These are phyloP conservation scores for Acidomyces sp. DNA, from an alignment of 495 filamentous ascomycete species.

Conservation along the genomic window DNA sequence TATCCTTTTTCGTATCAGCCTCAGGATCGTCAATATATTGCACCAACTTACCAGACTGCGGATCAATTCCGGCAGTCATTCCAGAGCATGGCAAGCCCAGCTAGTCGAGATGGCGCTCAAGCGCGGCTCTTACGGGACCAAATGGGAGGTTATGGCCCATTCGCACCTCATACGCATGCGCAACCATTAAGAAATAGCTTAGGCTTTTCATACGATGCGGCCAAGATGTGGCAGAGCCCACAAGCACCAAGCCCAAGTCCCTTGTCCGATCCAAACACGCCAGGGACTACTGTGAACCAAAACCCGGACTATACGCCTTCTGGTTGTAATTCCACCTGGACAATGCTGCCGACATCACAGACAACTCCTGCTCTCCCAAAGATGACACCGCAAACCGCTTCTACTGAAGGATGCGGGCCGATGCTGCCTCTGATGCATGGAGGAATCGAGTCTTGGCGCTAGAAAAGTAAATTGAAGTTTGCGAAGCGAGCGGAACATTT, in stretches of 20 bases:
- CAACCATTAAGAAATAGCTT: neutral
- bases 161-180: slow-evolving; percentile 4
- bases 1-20: neutral
- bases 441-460: slow-evolving; percentile 9
- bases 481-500: too few relatives aligned
- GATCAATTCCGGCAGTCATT: slow-evolving; percentile 7
- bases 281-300: neutral
- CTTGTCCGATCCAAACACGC: slow-evolving; percentile 13
- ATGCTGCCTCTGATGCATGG: slow-evolving; percentile 11
- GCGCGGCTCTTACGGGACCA: slow-evolving; percentile 15
- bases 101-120: slow-evolving; percentile 13
- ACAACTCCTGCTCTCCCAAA: neutral
- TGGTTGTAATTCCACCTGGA: neutral
- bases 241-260: slow-evolving; percentile 18
- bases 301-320: slow-evolving; percentile 1
- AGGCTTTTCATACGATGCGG: slow-evolving; percentile 8
- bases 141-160: slow-evolving; percentile 1
- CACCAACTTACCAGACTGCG: slow-evolving; percentile 15
- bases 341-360: neutral
- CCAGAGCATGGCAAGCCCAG: slow-evolving; percentile 10
- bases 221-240: slow-evolving; percentile 14
- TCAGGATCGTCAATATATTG: slow-evolving; percentile 2
- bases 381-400: slow-evolving; percentile 3
- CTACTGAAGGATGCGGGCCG: neutral
- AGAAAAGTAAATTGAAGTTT: too few relatives aligned